Evolutionary conservation across 179 eudicot species (phyloP).

Genomic region (Spergularia azorica): DNA sequence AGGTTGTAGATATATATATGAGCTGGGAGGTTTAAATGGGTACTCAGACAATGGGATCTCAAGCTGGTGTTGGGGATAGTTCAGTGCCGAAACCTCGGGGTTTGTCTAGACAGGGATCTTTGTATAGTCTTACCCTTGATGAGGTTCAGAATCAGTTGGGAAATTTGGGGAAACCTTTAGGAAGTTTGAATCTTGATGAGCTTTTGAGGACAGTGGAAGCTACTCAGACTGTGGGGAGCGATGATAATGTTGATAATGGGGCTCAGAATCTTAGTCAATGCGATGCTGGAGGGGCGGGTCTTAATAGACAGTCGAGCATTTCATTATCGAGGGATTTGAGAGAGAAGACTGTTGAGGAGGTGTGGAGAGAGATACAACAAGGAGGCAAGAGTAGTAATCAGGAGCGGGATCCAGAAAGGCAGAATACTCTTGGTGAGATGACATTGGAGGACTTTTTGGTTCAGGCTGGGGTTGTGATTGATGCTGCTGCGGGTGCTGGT

Average conservation of each 20-base stretch:
- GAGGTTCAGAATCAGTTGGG: conserved; percentile 52
- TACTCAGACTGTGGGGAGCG: conserved; percentile 28
- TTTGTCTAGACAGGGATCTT: conserved; percentile 40
- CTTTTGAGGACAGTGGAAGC: conserved; percentile 46
- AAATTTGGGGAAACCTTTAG: conserved; percentile 42
- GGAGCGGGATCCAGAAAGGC: conserved; percentile 34
- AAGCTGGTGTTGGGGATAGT: conserved; percentile 35
- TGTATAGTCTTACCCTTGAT: conserved; percentile 51
- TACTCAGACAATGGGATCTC: conserved; percentile 50
- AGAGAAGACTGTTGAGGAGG: conserved; percentile 48
- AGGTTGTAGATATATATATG: conserved; percentile 28
- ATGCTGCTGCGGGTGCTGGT: conserved; percentile 19
- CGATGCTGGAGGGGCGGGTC: conserved; percentile 19
- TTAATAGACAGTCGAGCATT: conserved; percentile 38
- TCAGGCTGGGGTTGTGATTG: conserved; percentile 47
- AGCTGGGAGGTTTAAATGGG: conserved; percentile 35
- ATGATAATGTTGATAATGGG: conserved; percentile 22
- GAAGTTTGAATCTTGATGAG: conserved; percentile 52
- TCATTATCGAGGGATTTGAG: conserved; percentile 36
- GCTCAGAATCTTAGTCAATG: conserved; percentile 21
- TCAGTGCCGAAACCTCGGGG: conserved; percentile 27
- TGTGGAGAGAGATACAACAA: conserved; percentile 49
- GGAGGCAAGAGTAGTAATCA: conserved; percentile 25
- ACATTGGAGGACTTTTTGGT: conserved; percentile 50
- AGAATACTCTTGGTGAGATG: conserved; percentile 48